Evolutionary conservation across 2,329 filamentous ascomycete species (phyloP), one percentile per base, ranked within the genome.

Genomic region (Tolypocladium tropicale): DNA sequence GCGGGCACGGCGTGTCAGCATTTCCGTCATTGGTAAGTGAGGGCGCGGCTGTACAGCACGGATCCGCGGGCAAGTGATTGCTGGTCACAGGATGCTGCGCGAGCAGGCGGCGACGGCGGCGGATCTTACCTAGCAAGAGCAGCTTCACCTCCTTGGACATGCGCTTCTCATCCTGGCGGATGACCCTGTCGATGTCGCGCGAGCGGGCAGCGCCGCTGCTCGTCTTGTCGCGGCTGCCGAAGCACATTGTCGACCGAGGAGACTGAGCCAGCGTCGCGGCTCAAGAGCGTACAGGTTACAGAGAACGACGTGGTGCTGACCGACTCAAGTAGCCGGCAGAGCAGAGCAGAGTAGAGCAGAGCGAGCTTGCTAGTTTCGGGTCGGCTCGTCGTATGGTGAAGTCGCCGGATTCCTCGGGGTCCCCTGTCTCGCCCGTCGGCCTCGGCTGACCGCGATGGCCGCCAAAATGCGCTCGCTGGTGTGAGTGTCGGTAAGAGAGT

Each of bases 91-190:
- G 43, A 48, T 28, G 10, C 25, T 18, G 43, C 11, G 39, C 23
- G 16, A 9, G 37, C 16, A 23, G 25, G 52, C 23, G 52, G 25
- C 28, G 5, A 37, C 36, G n/a, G 37, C 25, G 16, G 18, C 16
- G 32, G 52, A 37, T 21, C 34, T 23, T 11, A 34, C 93, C 93
- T 61, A 99, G 80, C 63, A 99, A 79, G 63, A 99, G 77, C 61
- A 99, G 85, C 79, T 97, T 99, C 67, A 97, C 90, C 69, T 96
- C 92, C 68, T 87, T 88, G 56, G 87, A 77, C 79, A 94, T 80
- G 63, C 81, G 81, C 81, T 94, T 96, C 76, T 93, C 90, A 76
- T 97, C 94, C 64, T 85, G 82, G 59, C 89, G 87, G 65, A 99
- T 83, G 65, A 83, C 76, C 74, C 88, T 89, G 69, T 99, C 94